Evolutionary conservation across 2,329 filamentous ascomycete species (phyloP).

Genomic region (Myriosclerotinia duriaeana): DNA sequence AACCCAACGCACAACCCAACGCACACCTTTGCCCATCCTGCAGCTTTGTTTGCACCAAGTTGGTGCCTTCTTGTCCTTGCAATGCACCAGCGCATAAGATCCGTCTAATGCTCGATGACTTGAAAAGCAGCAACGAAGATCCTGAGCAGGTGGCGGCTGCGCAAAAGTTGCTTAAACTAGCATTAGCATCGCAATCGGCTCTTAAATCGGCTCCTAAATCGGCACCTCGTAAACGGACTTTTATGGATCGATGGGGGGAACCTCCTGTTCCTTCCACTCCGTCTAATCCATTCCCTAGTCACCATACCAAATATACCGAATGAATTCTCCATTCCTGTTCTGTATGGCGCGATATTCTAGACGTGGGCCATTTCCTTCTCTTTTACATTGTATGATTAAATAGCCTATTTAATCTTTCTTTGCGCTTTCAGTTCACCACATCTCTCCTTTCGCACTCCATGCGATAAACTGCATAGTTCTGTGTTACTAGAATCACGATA

Average conservation of each 20-base stretch:
- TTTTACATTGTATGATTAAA: background rate
- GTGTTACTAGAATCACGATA: background rate
- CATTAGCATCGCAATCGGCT: constrained; percentile 1
- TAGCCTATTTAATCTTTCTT: background rate
- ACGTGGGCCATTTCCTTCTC: background rate
- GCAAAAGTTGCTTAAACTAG: background rate
- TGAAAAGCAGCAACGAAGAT: constrained; percentile 8
- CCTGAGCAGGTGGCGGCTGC: constrained; percentile 3
- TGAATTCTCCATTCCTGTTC: background rate
- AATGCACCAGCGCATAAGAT: background rate
- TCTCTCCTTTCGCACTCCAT: background rate
- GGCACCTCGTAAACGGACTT: too few species aligned
- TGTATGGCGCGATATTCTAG: background rate
- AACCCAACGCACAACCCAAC: background rate
- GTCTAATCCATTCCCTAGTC: too few species aligned
- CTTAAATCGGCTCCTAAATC: background rate
- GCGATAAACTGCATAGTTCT: background rate
- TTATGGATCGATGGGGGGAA: too few species aligned
- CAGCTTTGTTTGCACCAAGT: background rate
- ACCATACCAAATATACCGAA: background rate
- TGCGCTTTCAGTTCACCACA: background rate
- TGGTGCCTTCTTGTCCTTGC: constrained; percentile 1
- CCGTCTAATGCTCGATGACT: constrained; percentile 14
- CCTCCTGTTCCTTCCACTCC: background rate
- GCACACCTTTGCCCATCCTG: background rate